These are phyloP conservation scores for Asterochloris erici DNA, from an alignment of 139 green algal species.

Conservation along the genomic window DNA sequence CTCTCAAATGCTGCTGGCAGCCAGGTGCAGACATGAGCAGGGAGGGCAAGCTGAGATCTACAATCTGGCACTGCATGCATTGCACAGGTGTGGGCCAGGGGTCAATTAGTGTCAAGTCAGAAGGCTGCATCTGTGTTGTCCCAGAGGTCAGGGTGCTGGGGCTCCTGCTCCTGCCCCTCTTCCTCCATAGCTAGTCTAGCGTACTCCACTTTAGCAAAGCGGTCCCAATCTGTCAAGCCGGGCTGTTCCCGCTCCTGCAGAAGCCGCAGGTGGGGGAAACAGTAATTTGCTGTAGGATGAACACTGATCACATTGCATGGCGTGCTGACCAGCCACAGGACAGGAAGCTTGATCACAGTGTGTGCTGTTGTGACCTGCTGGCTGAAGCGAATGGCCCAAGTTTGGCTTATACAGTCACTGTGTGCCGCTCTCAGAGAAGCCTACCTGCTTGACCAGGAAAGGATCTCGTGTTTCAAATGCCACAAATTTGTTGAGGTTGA, in stretches of 20 bases:
- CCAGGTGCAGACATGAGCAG: too few species aligned
- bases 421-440: not conserved
- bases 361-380: too few species aligned
- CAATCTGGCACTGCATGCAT: too few species aligned
- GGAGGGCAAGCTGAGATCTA: too few species aligned
- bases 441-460: slow-evolving; percentile 72
- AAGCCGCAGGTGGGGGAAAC: not conserved
- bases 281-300: too few species aligned
- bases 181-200: slow-evolving; percentile 84
- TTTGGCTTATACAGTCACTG: too few species aligned
- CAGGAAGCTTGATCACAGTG: too few species aligned
- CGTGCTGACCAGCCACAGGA: not conserved
- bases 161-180: slow-evolving; percentile 65
- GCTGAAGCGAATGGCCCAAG: too few species aligned
- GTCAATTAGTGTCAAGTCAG: not conserved
- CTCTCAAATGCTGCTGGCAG: too few species aligned
- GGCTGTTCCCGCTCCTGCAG: slow-evolving; percentile 66
- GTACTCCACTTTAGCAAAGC: slow-evolving; percentile 86
- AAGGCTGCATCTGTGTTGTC: slow-evolving; percentile 9
- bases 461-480: slow-evolving; percentile 93
- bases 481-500: slow-evolving; percentile 99
- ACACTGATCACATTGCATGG: too few species aligned
- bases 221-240: slow-evolving; percentile 71
- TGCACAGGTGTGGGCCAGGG: too few species aligned
- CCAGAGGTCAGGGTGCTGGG: slow-evolving; percentile 8